A percentile compares a stretch with the other conserved stretches of the same genome.
phyloP scores from a whole-genome alignment of 345 rosid genomes.

The Trapa incisa region DNA sequence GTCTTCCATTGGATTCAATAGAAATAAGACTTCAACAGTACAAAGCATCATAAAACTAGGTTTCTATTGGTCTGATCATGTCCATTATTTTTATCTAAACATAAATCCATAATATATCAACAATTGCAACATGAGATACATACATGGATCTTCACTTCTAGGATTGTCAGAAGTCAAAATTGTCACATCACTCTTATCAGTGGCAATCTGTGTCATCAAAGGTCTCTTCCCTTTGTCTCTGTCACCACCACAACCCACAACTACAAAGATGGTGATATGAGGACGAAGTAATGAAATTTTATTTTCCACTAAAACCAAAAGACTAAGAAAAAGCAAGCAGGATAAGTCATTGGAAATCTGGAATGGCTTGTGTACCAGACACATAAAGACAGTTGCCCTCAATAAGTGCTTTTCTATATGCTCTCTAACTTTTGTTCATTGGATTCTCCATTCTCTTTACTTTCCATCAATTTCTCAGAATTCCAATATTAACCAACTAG shows the following conservation, averaged over 20 bases:
- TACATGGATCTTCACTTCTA: conserved; percentile 79
- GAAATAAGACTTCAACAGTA: neutral
- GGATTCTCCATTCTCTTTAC: neutral
- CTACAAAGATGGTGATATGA: neutral
- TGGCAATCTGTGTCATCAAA: conserved; percentile 70
- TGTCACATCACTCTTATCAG: conserved; percentile 88
- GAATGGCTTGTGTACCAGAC: neutral
- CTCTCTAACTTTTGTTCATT: neutral
- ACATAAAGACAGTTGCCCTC: neutral
- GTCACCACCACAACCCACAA: conserved; percentile 70
- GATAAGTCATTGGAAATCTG: neutral
- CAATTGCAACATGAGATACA: conserved; percentile 14
- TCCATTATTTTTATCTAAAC: neutral
- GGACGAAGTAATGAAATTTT: neutral
- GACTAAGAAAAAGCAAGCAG: neutral
- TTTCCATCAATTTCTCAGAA: neutral
- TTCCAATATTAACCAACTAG: neutral
- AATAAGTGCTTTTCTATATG: neutral
- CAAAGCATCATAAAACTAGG: neutral
- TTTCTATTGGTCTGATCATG: neutral
- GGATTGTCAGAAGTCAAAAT: conserved; percentile 88
- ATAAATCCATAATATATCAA: neutral
- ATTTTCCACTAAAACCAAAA: neutral
- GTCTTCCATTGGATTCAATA: neutral
- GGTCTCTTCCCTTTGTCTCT: conserved; percentile 80